phyloP scores from a whole-genome alignment of 805 yeast species.

The Metschnikowia picachoensis region DNA sequence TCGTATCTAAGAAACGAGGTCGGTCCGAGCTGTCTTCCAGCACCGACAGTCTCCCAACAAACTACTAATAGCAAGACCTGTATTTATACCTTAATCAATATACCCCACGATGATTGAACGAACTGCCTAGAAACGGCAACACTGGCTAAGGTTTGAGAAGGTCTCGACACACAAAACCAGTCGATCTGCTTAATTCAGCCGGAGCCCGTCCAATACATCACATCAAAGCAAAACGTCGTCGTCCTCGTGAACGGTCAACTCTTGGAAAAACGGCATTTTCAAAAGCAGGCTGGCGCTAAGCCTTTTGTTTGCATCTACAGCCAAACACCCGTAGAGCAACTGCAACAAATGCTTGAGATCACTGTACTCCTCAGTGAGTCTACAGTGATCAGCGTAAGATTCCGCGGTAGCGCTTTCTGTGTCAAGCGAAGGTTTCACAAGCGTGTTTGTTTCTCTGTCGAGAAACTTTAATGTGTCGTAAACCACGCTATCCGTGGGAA shows the following conservation, averaged over 20 bases:
- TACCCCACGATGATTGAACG: too few relatives aligned
- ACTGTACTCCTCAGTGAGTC: constrained; percentile 27
- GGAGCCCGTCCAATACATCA: too few relatives aligned
- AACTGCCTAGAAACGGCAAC: too few relatives aligned
- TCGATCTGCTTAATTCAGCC: too few relatives aligned
- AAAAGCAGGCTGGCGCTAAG: constrained; percentile 56
- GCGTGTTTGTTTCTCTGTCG: constrained; percentile 36
- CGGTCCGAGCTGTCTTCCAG: constrained; percentile 21
- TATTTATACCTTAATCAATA: too few relatives aligned
- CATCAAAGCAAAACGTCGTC: constrained; percentile 29
- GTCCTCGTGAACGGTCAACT: constrained; percentile 28
- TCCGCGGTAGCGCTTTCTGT: constrained; percentile 10
- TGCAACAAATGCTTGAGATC: constrained; percentile 49
- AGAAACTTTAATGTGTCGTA: constrained; percentile 56
- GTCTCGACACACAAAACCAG: too few relatives aligned
- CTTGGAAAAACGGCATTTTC: constrained; percentile 56
- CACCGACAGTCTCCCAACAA: constrained; percentile 14
- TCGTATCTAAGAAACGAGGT: constrained; percentile 11
- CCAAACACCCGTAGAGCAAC: constrained; percentile 53
- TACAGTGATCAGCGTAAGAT: constrained; percentile 16
- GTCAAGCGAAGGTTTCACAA: constrained; percentile 23
- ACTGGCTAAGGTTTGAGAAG: too few relatives aligned
- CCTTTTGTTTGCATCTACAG: constrained; percentile 54
- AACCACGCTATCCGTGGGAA: constrained; percentile 71
- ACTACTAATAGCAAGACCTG: neutral